A percentile compares a stretch with the other conserved stretches of the same genome.
These are phyloP conservation scores for Oryza punctata DNA, from an alignment of 176 grass and related monocot genomes.

Conservation along the genomic window DNA sequence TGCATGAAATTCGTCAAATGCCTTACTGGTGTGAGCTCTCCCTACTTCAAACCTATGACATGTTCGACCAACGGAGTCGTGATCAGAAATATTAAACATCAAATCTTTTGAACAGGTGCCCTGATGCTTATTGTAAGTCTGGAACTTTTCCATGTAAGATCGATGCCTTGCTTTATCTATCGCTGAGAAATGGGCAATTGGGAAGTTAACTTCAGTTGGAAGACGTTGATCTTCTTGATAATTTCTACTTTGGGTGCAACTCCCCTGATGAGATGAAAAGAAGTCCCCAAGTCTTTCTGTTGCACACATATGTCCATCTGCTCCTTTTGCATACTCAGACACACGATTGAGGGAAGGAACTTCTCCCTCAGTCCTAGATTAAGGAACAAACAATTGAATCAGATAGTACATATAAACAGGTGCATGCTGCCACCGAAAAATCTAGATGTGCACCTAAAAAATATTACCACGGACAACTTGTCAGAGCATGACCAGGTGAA, in stretches of 20 bases:
- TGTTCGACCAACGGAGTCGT: slow-evolving; percentile 12
- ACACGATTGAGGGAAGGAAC: background rate
- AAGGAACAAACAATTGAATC: slow-evolving; percentile 25
- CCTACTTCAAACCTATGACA: slow-evolving; percentile 18
- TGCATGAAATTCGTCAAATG: background rate
- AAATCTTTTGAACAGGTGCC: background rate
- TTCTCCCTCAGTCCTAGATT: slow-evolving; percentile 32
- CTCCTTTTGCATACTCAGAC: slow-evolving; percentile 16
- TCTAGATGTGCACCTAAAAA: background rate
- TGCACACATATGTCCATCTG: background rate
- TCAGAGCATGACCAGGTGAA: slow-evolving; percentile 16
- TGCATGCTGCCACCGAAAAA: background rate
- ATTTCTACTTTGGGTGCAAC: slow-evolving; percentile 19
- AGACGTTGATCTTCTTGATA: slow-evolving; percentile 24
- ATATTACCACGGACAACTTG: slow-evolving; percentile 1
- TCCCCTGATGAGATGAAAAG: slow-evolving; percentile 15
- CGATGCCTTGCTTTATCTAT: slow-evolving; percentile 26
- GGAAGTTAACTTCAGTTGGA: slow-evolving; percentile 4
- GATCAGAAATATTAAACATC: slow-evolving; percentile 4
- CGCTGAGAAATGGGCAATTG: slow-evolving; percentile 24
- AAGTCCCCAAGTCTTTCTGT: slow-evolving; percentile 10
- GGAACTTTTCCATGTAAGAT: slow-evolving; percentile 9
- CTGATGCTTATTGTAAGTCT: background rate
- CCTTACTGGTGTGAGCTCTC: slow-evolving; percentile 9
- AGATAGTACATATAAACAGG: background rate